phyloP scores from a whole-genome alignment of 805 yeast species.

The Kodamaea nitidulidarum region DNA sequence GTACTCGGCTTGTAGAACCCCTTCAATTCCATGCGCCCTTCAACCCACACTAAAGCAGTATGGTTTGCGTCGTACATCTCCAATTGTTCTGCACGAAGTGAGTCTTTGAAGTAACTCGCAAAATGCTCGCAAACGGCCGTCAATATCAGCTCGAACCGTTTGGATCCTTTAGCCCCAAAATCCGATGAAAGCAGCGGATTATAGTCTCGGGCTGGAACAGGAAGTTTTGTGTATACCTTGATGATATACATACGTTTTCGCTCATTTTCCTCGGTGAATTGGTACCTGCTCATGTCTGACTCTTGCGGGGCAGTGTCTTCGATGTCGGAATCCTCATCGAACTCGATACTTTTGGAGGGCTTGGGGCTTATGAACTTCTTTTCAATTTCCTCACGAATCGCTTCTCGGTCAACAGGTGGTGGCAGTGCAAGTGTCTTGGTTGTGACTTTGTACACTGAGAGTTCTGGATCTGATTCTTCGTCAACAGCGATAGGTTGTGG shows the following conservation, averaged over 20 bases:
- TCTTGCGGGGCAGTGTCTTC: background rate
- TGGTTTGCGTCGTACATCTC: constrained; percentile 8
- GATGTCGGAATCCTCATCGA: constrained; percentile 6
- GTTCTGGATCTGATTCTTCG: constrained; percentile 2
- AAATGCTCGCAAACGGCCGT: constrained; percentile 14
- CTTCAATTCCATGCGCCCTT: constrained; percentile 36
- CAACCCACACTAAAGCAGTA: constrained; percentile 34
- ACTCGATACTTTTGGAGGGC: background rate
- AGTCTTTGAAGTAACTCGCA: constrained; percentile 10
- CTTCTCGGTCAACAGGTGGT: constrained; percentile 6
- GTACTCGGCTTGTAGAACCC: constrained; percentile 39
- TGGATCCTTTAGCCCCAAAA: constrained; percentile 26
- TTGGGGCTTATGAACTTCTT: constrained; percentile 3
- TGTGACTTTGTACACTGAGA: background rate
- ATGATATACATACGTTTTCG: constrained; percentile 27
- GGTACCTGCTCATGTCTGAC: constrained; percentile 12
- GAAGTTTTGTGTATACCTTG: constrained; percentile 26
- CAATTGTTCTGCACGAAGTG: constrained; percentile 8
- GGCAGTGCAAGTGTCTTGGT: constrained; percentile 1
- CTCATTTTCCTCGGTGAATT: constrained; percentile 23
- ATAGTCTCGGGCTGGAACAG: constrained; percentile 9
- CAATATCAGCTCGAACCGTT: constrained; percentile 21
- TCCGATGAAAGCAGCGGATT: constrained; percentile 10
- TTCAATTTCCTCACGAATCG: constrained; percentile 6
- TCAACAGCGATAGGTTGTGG: constrained; percentile 4